Evolutionary conservation across 2,329 filamentous ascomycete genomes (phyloP).

Genomic region (Colletotrichum zoysiae): DNA sequence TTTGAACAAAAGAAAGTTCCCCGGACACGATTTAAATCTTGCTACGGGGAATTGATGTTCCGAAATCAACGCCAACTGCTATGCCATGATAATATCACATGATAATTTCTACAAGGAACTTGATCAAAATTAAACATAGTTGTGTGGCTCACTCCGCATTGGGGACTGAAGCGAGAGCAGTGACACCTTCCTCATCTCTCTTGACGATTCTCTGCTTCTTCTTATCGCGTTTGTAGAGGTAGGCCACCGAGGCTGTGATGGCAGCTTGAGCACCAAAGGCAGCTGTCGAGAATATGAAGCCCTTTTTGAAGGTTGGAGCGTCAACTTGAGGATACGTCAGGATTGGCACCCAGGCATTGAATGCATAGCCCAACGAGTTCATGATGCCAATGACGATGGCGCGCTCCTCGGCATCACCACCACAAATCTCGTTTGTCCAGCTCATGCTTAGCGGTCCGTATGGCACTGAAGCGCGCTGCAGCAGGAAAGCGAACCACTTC

Average conservation of each 20-base stretch:
- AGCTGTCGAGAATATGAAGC: slow-evolving; percentile 52
- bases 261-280: slow-evolving; percentile 28
- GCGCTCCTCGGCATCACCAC: slow-evolving; percentile 33
- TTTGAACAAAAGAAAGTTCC: too few relatives aligned
- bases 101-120: not conserved
- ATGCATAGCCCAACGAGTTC: slow-evolving; percentile 51
- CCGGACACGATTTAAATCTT: too few relatives aligned
- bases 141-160: not conserved
- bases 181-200: slow-evolving; percentile 16
- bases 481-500: slow-evolving; percentile 65
- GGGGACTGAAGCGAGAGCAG: not conserved
- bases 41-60: not conserved
- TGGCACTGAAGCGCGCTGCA: slow-evolving; percentile 43
- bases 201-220: slow-evolving; percentile 13
- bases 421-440: slow-evolving; percentile 40
- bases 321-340: slow-evolving; percentile 63
- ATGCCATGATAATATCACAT: too few relatives aligned
- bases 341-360: slow-evolving; percentile 69
- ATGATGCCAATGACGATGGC: slow-evolving; percentile 39
- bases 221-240: slow-evolving; percentile 26
- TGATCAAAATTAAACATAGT: not conserved
- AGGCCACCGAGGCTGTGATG: slow-evolving; percentile 28
- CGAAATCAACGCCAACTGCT: not conserved
- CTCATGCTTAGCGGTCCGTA: slow-evolving; percentile 37
- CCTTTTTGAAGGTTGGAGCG: slow-evolving; percentile 57